A percentile compares a stretch with the other conserved stretches of the same genome.
Conservation (phyloP, 2,329 filamentous ascomycete species). For the Aspergillus sp. region DNA sequence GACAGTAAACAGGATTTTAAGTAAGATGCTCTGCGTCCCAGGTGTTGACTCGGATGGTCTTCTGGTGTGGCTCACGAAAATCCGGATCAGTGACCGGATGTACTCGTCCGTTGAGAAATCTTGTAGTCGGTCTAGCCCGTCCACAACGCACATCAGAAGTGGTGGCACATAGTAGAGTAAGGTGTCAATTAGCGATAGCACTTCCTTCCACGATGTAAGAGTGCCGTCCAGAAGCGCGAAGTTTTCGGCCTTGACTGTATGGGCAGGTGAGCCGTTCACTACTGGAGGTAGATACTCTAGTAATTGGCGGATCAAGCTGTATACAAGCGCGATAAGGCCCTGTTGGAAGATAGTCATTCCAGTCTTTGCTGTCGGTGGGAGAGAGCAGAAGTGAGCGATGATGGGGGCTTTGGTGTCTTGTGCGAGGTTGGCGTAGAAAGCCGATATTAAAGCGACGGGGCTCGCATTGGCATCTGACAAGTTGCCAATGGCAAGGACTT, state of each 20-base stretch:
- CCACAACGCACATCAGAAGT: conserved; percentile 37
- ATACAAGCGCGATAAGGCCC: conserved; percentile 37
- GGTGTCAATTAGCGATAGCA: conserved; percentile 36
- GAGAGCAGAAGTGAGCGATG: conserved; percentile 38
- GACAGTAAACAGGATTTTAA: conserved; percentile 40
- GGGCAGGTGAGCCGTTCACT: conserved; percentile 34
- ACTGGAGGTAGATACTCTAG: conserved; percentile 38
- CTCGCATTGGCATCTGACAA: conserved; percentile 26
- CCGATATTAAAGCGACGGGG: conserved; percentile 33
- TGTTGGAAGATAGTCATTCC: conserved; percentile 28
- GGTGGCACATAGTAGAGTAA: conserved; percentile 37
- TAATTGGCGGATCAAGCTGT: conserved; percentile 41
- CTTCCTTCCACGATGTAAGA: conserved; percentile 36
- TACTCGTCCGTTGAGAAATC: conserved; percentile 32
- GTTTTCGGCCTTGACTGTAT: conserved; percentile 36
- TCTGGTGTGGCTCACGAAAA: conserved; percentile 34
- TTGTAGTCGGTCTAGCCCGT: conserved; percentile 35
- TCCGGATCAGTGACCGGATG: conserved; percentile 34
- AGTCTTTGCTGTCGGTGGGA: conserved; percentile 21
- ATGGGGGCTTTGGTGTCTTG: conserved; percentile 32
- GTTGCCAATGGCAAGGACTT: conserved; percentile 34
- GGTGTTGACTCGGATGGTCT: conserved; percentile 19
- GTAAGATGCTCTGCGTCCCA: conserved; percentile 26
- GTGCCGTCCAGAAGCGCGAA: conserved; percentile 36
- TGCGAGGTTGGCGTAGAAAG: conserved; percentile 33